Evolutionary conservation across 345 rosid species (phyloP), one percentile per base, ranked within the genome.

Genomic region (Hibiscus tridactylites): DNA sequence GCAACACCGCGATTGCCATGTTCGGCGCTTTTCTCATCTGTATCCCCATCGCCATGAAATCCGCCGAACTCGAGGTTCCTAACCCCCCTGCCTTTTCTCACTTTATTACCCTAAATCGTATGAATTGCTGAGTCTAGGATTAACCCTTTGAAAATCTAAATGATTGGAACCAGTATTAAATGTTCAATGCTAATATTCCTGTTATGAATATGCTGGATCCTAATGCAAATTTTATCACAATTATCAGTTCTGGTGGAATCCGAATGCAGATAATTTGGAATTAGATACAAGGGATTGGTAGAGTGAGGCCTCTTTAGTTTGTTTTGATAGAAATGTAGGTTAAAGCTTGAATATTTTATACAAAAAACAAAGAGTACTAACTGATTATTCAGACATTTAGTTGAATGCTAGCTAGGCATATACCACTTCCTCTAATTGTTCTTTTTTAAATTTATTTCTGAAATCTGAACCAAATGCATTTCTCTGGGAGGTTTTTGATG

Each of bases 1-100:
- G 99, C 72, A 95, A 95, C 79, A 95, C 99, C 5, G 99, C 99
- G 84, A 73, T 95, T 56, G 98, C 98, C 70, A 87, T 95, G 96
- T 80, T 81, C 56, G 97, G 99, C 13, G 62, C 90, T 76, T 70
- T 95, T 77, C 92, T 95, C 68, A 80, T 89, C 57, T 90, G 99
- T 81, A 87, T 95, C 70, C 98, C 99, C 44, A 85, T 95, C 60
- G 98, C 97, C 78, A 90, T 87, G 90, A 80, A 85, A 47, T 95
- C 98, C 0, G 97, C 98, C 31, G 89, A 89, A 88, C 98, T 95
- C 35, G 97, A 95, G 97, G 99, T 95, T 64, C 13, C 0, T 61
- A 7, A 47, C 6, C 19, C 62, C 31, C 70, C 31, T n/a, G 7
- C 24, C 4, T 54, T 68, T 52, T 28, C 31, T 42, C 52, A 4